A percentile compares a stretch with the other conserved stretches of the same genome.
Conservation (phyloP, 169 alveolate genomes). For the Plasmodium knowlesi region DNA sequence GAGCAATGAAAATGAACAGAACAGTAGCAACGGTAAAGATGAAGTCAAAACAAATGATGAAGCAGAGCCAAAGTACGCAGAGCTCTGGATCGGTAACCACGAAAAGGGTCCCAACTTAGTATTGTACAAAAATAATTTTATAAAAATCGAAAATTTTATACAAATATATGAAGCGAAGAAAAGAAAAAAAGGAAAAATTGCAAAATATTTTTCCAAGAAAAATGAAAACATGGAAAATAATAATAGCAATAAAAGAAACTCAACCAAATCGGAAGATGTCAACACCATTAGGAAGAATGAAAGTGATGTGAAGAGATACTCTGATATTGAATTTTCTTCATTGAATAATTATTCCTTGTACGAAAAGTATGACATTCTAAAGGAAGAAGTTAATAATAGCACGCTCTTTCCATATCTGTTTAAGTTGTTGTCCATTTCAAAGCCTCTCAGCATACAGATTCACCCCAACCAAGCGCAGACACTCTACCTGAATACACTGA, state of each 20-base stretch:
- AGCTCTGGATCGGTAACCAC: constrained; percentile 85
- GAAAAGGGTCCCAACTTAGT: constrained; percentile 77
- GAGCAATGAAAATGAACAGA: background rate
- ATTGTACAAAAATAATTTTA: constrained; percentile 47
- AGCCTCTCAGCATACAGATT: constrained; percentile 83
- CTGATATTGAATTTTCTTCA: constrained; percentile 19
- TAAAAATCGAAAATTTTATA: constrained; percentile 29
- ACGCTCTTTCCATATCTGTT: constrained; percentile 67
- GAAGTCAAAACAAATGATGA: background rate
- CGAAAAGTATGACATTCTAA: constrained; percentile 2
- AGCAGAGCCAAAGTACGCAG: constrained; percentile 75
- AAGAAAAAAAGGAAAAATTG: constrained; percentile 7
- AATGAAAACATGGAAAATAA: constrained; percentile 7
- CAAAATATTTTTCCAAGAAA: constrained; percentile 10
- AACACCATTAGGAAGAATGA: background rate
- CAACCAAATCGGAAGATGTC: constrained; percentile 16
- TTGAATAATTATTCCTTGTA: background rate
- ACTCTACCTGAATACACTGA: constrained; percentile 34
- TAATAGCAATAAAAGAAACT: background rate
- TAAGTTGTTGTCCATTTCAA: constrained; percentile 81
- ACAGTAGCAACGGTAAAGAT: background rate
- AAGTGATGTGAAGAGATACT: constrained; percentile 1
- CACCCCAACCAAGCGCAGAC: constrained; percentile 81
- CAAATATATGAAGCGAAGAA: constrained; percentile 36
- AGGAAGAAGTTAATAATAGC: constrained; percentile 1